Conservation (phyloP, 73 alveolate genomes). For the Effrenium voratum region DNA sequence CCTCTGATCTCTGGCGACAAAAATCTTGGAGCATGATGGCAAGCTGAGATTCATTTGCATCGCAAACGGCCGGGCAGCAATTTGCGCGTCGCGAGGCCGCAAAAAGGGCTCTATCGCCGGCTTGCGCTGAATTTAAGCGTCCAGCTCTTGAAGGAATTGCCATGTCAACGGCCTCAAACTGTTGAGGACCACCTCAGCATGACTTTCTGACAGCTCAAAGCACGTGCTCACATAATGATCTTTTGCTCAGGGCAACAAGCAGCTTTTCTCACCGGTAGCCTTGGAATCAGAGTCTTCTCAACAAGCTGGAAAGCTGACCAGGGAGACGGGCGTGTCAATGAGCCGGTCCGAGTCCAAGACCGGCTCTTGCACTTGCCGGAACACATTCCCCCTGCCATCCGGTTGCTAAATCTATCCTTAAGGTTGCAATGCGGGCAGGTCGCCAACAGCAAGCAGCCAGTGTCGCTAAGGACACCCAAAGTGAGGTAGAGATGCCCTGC, state of each 20-base stretch:
- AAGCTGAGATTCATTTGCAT: no score
- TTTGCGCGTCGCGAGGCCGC: no score
- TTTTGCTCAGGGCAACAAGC: no score
- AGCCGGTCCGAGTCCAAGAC: background rate
- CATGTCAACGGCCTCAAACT: constrained; percentile 63
- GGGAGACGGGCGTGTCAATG: background rate
- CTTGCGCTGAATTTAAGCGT: no score
- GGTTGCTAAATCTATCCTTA: background rate
- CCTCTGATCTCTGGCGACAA: no score
- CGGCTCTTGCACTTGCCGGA: background rate
- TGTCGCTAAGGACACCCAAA: constrained; percentile 85
- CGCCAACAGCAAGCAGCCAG: constrained; percentile 64
- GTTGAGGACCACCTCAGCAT: constrained; percentile 58
- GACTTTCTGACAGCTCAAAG: no score
- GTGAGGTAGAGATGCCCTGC: constrained; percentile 69
- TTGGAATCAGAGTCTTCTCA: no score
- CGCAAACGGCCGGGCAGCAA: no score
- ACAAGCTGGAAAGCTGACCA: background rate
- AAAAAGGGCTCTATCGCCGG: no score
- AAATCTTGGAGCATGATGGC: no score
- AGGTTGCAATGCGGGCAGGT: background rate
- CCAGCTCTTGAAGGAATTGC: background rate
- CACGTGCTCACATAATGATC: no score
- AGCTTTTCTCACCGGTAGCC: no score
- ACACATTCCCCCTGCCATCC: background rate